These are phyloP conservation scores for Sphaceloma murrayae DNA, from an alignment of 2,329 filamentous ascomycete genomes.

Conservation along the genomic window DNA sequence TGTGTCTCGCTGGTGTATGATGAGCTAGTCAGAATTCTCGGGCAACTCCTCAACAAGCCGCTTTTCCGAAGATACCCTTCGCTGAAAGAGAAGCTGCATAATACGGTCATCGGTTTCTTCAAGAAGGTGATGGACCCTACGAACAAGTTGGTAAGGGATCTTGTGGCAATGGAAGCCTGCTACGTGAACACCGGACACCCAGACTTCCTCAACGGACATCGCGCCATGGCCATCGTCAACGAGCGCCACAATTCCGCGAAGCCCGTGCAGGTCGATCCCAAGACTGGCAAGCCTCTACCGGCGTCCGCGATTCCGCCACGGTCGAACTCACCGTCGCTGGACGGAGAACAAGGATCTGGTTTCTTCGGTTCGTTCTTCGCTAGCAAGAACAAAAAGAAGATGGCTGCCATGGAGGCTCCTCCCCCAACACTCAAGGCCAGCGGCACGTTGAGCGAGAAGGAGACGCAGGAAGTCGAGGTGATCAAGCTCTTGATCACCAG, in stretches of 20 bases:
- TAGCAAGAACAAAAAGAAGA: constrained; percentile 99
- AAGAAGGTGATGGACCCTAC: constrained; percentile 98
- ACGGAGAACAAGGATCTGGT: constrained; percentile 44
- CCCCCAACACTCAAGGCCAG: constrained; percentile 89
- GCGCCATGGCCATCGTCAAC: constrained; percentile 96
- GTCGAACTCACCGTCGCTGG: constrained; percentile 63
- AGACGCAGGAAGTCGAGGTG: constrained; percentile 92
- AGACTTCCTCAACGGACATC: constrained; percentile 92
- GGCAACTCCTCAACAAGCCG: constrained; percentile 77
- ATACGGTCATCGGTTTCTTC: constrained; percentile 86
- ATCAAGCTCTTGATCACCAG: constrained; percentile 96
- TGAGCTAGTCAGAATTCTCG: constrained; percentile 89
- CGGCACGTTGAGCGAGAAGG: constrained; percentile 84
- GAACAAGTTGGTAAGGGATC: constrained; percentile 88
- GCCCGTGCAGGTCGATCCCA: constrained; percentile 92
- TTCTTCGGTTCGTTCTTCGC: constrained; percentile 99
- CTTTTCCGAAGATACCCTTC: constrained; percentile 87
- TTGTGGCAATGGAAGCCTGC: constrained; percentile 90
- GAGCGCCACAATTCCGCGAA: constrained; percentile 74
- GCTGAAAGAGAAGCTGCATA: constrained; percentile 94
- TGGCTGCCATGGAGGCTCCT: constrained; percentile 96
- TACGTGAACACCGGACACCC: constrained; percentile 99
- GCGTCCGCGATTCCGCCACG: constrained; percentile 55
- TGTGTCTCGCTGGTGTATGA: constrained; percentile 97
- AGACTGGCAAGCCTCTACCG: constrained; percentile 90